phyloP scores from a whole-genome alignment of 164 flowering plant genomes.

The Platanus orientalis region DNA sequence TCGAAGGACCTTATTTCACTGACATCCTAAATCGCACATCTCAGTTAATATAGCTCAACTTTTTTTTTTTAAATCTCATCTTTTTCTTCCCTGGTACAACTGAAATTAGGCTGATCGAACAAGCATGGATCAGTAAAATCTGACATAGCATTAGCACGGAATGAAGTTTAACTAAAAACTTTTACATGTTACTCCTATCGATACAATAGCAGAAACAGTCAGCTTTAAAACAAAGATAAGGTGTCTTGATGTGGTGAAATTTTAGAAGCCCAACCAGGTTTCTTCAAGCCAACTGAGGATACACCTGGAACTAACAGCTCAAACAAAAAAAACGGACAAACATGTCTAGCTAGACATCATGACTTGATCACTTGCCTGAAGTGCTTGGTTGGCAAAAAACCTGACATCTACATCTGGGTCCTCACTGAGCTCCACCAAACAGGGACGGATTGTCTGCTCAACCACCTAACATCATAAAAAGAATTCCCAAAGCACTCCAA shows the following conservation, averaged over 20 bases:
- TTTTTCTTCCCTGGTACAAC: background rate
- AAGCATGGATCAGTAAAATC: background rate
- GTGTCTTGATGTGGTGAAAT: background rate
- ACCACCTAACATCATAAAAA: slow-evolving; percentile 52
- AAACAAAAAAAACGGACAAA: slow-evolving; percentile 2
- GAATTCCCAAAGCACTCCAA: background rate
- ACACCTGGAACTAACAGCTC: slow-evolving; percentile 7
- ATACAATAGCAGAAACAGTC: slow-evolving; percentile 6
- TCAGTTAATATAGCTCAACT: background rate
- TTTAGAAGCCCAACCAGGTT: background rate
- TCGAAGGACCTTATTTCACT: background rate
- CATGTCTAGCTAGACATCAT: slow-evolving; percentile 71
- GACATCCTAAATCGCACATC: background rate
- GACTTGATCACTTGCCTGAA: slow-evolving; percentile 64
- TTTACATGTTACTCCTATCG: slow-evolving; percentile 13
- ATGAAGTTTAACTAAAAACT: slow-evolving; percentile 6
- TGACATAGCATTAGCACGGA: background rate
- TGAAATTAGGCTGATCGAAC: background rate
- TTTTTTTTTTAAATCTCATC: background rate
- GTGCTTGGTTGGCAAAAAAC: slow-evolving; percentile 76
- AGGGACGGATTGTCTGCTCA: slow-evolving; percentile 75
- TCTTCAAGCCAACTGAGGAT: slow-evolving; percentile 5
- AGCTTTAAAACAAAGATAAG: background rate
- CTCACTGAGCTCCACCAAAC: slow-evolving; percentile 78
- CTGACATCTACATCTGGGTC: slow-evolving; percentile 97